Percentiles rank a stretch among this genome's conserved stretches.
These are phyloP conservation scores for Zoysia japonica DNA, from an alignment of 176 grass and related monocot species.

Conservation along the genomic window DNA sequence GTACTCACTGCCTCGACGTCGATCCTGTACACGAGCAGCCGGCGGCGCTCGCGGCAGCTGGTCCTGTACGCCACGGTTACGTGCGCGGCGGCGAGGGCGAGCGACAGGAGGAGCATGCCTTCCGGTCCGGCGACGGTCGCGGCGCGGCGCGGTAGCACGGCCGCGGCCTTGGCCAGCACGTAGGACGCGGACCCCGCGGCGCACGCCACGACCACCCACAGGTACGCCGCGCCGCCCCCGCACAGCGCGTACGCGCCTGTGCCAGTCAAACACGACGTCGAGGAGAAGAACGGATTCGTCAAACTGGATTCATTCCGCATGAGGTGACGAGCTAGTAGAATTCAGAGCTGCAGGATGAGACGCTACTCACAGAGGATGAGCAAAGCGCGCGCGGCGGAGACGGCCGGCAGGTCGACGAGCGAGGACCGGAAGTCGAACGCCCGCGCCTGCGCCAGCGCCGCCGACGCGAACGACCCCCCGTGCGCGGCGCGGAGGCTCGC, in stretches of 20 bases:
- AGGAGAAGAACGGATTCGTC: too few species aligned
- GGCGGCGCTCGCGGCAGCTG: conserved; percentile 83
- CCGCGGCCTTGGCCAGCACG: conserved; percentile 60
- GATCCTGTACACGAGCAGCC: conserved; percentile 83
- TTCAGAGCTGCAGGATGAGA: background rate
- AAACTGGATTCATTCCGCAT: too few species aligned
- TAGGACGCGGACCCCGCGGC: conserved; percentile 53
- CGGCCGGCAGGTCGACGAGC: conserved; percentile 65
- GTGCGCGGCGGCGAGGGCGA: conserved; percentile 78
- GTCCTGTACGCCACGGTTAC: conserved; percentile 78
- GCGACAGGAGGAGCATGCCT: conserved; percentile 63
- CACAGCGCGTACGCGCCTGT: conserved; percentile 62
- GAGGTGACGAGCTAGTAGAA: too few species aligned
- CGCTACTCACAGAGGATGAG: conserved; percentile 69
- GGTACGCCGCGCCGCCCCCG: conserved; percentile 61
- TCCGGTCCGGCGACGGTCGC: conserved; percentile 21
- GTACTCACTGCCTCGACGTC: conserved; percentile 85
- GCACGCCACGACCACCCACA: conserved; percentile 55
- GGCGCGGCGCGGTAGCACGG: conserved; percentile 31
- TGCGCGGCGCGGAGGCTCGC: background rate
- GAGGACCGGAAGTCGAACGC: conserved; percentile 75
- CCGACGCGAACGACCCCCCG: background rate
- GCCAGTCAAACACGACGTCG: background rate
- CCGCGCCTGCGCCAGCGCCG: conserved; percentile 33
- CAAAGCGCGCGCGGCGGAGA: conserved; percentile 66